A percentile compares a stretch with the other conserved stretches of the same genome.
These are phyloP conservation scores for Zelonia costaricensis DNA, from an alignment of 208 protist genomes.

Conservation along the genomic window DNA sequence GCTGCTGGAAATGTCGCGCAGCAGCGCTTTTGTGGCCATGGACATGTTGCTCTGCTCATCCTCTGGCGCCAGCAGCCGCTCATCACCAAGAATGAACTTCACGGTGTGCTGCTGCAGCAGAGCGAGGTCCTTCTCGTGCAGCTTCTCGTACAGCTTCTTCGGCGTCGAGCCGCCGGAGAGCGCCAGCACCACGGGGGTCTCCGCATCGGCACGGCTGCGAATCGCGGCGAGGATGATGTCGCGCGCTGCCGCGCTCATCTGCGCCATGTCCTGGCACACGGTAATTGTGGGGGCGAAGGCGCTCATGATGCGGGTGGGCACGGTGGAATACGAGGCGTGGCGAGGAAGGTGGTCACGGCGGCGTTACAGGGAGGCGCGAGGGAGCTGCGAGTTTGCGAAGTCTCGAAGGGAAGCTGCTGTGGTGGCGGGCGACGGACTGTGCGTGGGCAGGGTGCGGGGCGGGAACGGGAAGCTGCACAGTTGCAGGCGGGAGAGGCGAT, in stretches of 20 bases:
- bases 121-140: constrained; percentile 47
- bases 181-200: constrained; percentile 41
- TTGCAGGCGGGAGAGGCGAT: no score
- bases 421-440: no score
- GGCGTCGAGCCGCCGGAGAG: constrained; percentile 83
- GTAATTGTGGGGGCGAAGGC: constrained; percentile 40
- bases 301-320: constrained; percentile 5
- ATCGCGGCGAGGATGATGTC: constrained; percentile 39
- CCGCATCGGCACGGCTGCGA: neutral
- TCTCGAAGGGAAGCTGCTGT: no score
- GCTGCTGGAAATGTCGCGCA: constrained; percentile 50
- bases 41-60: constrained; percentile 64
- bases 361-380: no score
- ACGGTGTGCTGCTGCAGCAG: constrained; percentile 40
- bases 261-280: constrained; percentile 33
- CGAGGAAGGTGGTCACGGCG: neutral
- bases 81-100: constrained; percentile 75
- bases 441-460: no score
- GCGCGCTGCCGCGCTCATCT: constrained; percentile 43
- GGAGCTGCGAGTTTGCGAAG: no score
- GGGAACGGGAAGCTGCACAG: no score
- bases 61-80: constrained; percentile 53
- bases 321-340: neutral
- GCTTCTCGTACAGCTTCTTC: constrained; percentile 43
- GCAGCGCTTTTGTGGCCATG: constrained; percentile 57